These are phyloP conservation scores for Trichocladium uniseriatum DNA, from an alignment of 495 filamentous ascomycete species.

Conservation along the genomic window DNA sequence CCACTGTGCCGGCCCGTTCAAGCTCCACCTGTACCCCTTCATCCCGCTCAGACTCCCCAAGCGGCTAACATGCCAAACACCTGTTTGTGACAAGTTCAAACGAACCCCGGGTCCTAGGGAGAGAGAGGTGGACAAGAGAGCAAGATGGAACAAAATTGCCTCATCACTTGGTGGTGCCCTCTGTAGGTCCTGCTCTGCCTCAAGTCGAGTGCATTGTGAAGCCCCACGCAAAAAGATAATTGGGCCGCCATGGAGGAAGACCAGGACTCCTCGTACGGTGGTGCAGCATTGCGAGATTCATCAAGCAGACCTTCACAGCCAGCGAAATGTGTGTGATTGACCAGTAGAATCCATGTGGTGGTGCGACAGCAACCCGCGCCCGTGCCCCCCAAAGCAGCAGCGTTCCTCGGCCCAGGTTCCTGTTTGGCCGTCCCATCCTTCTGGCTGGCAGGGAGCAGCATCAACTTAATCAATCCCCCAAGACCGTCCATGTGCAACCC, in stretches of 20 bases:
- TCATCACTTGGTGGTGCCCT: background rate
- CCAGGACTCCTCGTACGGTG: constrained; percentile 1
- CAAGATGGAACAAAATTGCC: too few species aligned
- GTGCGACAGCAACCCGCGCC: constrained; percentile 8
- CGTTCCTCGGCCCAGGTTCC: background rate
- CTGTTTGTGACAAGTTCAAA: background rate
- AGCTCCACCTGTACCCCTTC: constrained; percentile 4
- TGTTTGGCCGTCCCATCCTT: too few species aligned
- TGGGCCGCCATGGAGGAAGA: background rate
- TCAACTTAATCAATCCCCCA: too few species aligned
- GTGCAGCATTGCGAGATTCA: constrained; percentile 15
- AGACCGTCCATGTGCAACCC: background rate
- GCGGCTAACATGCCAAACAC: background rate
- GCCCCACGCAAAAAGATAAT: background rate
- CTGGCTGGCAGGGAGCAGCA: too few species aligned
- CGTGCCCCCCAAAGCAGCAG: background rate
- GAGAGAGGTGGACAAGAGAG: too few species aligned
- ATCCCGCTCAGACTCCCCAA: constrained; percentile 1
- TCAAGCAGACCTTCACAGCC: constrained; percentile 2
- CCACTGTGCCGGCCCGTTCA: background rate
- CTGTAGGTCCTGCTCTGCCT: background rate
- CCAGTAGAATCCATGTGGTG: constrained; percentile 1
- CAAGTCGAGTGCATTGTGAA: background rate
- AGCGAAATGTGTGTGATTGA: constrained; percentile 7
- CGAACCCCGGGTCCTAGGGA: too few species aligned